Evolutionary conservation across 345 rosid genomes (phyloP), one percentile per base, ranked within the genome.

Genomic region (Balakata baccata): DNA sequence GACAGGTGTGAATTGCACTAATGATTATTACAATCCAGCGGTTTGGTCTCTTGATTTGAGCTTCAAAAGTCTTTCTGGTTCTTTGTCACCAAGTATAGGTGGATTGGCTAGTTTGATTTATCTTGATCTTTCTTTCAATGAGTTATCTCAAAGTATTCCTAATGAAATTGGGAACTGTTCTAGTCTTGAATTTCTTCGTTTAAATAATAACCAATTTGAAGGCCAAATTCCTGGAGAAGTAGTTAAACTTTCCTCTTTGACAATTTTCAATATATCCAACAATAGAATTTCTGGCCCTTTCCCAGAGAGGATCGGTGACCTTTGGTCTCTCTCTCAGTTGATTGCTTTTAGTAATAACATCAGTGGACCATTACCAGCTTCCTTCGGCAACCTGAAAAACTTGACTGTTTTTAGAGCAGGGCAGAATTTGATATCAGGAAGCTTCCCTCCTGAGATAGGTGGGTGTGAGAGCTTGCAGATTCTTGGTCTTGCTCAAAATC

Each of bases 401-500:
- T 81, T 94, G 74, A 84, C 7, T 57, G 77, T 83, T 69, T 86
- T 94, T 61, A 83, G 97, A 66, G 92, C 94, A 11, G 97, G 97
- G 14, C 92, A 94, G 89, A 94, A 94, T 76, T 69, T 88, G 85
- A 84, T 94, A 60, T 85, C 98, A 3, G 98, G 97, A 68, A 85
- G 88, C 75, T 81, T 92, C 59, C 98, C 98, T 45, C 46, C 88
- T 3, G 90, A 85, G 85, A 84, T 92, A 20, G 94, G 92, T 43
- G 84, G 79, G 53, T 94, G 98, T 75, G 75, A 76, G 82, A 85
- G 80, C 74, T 80, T 94, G 83, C 76, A 72, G 75, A 73, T 82
- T 84, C 89, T 94, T 60, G 97, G 98, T 79, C 93, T 94, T 57
- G 98, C 97, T 11, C 98, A 94, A 74, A 94, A 92, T 68, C 73